A percentile compares a stretch with the other conserved stretches of the same genome.
These are phyloP conservation scores for Trichoderma guizhouense DNA, from an alignment of 2,329 filamentous ascomycete genomes.

Conservation along the genomic window DNA sequence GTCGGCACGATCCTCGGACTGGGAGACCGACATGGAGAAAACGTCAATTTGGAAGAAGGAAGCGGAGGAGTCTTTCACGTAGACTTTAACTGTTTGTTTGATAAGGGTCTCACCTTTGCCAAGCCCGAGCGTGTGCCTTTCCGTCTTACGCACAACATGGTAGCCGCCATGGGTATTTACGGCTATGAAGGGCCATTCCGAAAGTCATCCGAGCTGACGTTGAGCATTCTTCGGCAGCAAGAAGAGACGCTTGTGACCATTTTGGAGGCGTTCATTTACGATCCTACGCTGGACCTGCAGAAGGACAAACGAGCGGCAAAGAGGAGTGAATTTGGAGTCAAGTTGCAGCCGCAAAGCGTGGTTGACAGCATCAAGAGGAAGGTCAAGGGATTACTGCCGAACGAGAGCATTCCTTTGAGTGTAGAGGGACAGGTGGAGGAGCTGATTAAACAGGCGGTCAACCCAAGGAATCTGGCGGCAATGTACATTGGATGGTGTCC, in stretches of 20 bases:
- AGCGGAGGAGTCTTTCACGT: constrained; percentile 95
- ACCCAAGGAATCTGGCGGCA: constrained; percentile 72
- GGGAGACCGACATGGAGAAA: constrained; percentile 94
- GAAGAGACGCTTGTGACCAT: constrained; percentile 98
- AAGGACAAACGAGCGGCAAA: constrained; percentile 53
- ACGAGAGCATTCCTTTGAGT: constrained; percentile 87
- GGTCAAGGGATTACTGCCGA: constrained; percentile 75
- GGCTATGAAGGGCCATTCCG: constrained; percentile 92
- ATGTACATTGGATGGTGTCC: constrained; percentile 97
- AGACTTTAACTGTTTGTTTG: constrained; percentile 99
- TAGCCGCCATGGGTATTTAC: constrained; percentile 93
- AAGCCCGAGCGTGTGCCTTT: constrained; percentile 95
- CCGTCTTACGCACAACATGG: constrained; percentile 97
- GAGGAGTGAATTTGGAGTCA: constrained; percentile 40
- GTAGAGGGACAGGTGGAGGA: constrained; percentile 98
- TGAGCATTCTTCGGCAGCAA: constrained; percentile 80
- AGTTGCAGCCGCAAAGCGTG: constrained; percentile 65
- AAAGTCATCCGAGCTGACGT: constrained; percentile 83
- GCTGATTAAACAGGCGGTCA: constrained; percentile 81
- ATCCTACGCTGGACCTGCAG: constrained; percentile 91
- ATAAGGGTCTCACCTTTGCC: constrained; percentile 93
- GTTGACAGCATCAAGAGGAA: constrained; percentile 86
- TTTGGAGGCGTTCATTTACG: constrained; percentile 93
- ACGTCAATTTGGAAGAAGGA: constrained; percentile 90
- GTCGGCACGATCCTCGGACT: constrained; percentile 91